Conservation (phyloP, 495 filamentous ascomycete species). For the Penicillium antarcticum region DNA sequence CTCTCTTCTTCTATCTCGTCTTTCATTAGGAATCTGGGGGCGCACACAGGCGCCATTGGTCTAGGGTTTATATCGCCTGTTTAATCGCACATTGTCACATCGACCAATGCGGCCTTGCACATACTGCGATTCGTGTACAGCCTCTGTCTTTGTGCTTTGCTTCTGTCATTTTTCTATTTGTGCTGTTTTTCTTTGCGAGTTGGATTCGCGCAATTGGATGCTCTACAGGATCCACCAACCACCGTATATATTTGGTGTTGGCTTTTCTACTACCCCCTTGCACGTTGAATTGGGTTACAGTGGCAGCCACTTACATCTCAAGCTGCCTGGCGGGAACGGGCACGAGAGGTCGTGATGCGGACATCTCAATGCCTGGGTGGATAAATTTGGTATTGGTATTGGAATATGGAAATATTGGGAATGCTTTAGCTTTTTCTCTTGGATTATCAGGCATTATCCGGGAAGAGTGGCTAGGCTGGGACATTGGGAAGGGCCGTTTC, state of each 20-base stretch:
- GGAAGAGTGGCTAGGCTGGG: constrained; percentile 5
- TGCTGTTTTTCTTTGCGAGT: not conserved
- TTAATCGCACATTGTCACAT: constrained; percentile 6
- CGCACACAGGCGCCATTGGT: not conserved
- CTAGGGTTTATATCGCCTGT: constrained; percentile 4
- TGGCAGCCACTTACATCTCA: constrained; percentile 6
- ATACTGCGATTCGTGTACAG: constrained; percentile 2
- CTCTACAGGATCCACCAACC: not conserved
- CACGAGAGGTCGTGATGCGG: constrained; percentile 8
- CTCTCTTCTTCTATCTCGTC: not conserved
- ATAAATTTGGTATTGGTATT: not conserved
- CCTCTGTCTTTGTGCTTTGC: not conserved
- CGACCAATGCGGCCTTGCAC: not conserved
- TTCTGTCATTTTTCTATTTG: not conserved
- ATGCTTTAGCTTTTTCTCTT: constrained; percentile 2
- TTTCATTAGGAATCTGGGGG: not conserved
- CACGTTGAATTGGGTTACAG: not conserved
- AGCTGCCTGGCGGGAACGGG: constrained; percentile 24
- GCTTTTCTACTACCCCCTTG: not conserved
- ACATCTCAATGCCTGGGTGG: not conserved
- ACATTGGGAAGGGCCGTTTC: not conserved
- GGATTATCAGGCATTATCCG: constrained; percentile 19
- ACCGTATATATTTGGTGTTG: constrained; percentile 3
- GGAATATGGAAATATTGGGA: constrained; percentile 6
- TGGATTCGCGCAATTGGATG: not conserved